phyloP scores from a whole-genome alignment of 2,329 filamentous ascomycete species.

The Fusarium sp. region DNA sequence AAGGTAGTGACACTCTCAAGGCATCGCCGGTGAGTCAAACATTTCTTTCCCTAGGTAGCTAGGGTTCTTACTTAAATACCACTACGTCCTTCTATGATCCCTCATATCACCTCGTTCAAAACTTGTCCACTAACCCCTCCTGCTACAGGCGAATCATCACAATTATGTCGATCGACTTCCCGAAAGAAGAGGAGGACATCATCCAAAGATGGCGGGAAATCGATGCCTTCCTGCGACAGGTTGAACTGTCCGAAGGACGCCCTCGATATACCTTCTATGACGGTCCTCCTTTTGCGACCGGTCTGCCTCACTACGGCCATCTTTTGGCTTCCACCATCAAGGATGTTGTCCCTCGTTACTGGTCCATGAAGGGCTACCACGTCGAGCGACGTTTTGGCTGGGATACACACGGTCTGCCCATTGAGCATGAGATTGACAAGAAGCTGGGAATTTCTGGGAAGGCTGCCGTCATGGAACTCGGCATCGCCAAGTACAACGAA shows the following conservation, averaged over 20 bases:
- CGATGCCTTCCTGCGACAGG: constrained; percentile 86
- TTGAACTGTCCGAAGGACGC: constrained; percentile 83
- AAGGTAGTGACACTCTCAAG: constrained; percentile 13
- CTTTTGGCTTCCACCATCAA: constrained; percentile 94
- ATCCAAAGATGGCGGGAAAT: constrained; percentile 91
- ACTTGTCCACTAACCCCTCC: constrained; percentile 18
- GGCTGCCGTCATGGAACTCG: constrained; percentile 86
- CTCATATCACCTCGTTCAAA: neutral
- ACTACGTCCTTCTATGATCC: neutral
- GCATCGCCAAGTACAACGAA: constrained; percentile 88
- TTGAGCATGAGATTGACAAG: constrained; percentile 98
- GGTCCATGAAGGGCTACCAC: constrained; percentile 96
- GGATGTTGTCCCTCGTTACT: constrained; percentile 95
- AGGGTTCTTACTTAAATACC: neutral
- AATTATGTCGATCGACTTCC: constrained; percentile 88
- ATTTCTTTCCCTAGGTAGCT: too few relatives aligned
- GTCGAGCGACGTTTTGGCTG: constrained; percentile 94
- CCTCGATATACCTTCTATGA: constrained; percentile 95
- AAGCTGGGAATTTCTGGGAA: constrained; percentile 88
- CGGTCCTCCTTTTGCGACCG: constrained; percentile 82
- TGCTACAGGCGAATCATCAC: constrained; percentile 21
- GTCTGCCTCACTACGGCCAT: constrained; percentile 73
- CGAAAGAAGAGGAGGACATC: constrained; percentile 87
- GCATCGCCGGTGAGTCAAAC: constrained; percentile 26
- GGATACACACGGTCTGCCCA: constrained; percentile 93